Evolutionary conservation across 2,329 filamentous ascomycete species (phyloP).

Genomic region (Curvularia eragrostidis): DNA sequence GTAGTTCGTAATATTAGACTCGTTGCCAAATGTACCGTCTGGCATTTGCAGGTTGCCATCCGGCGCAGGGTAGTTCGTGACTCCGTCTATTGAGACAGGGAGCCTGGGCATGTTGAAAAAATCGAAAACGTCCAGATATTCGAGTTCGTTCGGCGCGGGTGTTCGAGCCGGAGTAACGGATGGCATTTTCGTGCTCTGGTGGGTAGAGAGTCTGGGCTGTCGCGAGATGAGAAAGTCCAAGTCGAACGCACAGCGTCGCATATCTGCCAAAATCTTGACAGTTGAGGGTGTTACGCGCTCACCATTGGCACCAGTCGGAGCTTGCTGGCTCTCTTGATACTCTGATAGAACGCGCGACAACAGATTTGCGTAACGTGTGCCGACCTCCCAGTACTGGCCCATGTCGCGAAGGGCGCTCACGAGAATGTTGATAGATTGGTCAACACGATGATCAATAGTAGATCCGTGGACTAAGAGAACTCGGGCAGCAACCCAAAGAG

Average conservation of each 20-base stretch:
- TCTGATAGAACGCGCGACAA: conserved; percentile 86
- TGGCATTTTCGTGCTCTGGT: conserved; percentile 41
- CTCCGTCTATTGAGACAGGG: conserved; percentile 51
- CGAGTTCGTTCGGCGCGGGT: conserved; percentile 80
- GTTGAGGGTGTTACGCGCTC: conserved; percentile 80
- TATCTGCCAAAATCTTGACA: conserved; percentile 86
- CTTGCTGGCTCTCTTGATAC: conserved; percentile 76
- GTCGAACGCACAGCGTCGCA: conserved; percentile 89
- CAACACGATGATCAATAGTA: conserved; percentile 83
- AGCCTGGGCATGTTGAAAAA: conserved; percentile 91
- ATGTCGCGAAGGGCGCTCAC: conserved; percentile 82
- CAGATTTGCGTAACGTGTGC: conserved; percentile 78
- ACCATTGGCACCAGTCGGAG: conserved; percentile 62
- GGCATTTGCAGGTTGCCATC: conserved; percentile 38
- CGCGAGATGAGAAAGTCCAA: conserved; percentile 87
- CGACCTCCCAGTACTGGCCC: conserved; percentile 85
- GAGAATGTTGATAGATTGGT: conserved; percentile 79
- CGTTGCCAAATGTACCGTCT: conserved; percentile 55
- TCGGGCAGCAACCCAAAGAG: conserved; percentile 88
- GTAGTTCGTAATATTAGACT: conserved; percentile 80
- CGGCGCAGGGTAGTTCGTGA: conserved; percentile 38
- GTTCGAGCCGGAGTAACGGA: conserved; percentile 66
- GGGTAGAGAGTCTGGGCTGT: conserved; percentile 63
- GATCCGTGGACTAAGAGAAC: conserved; percentile 88
- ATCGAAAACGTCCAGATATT: conserved; percentile 91